A percentile compares a stretch with the other conserved stretches of the same genome.
These are phyloP conservation scores for Flaveria robusta DNA, from an alignment of 129 eudicot species.

Conservation along the genomic window DNA sequence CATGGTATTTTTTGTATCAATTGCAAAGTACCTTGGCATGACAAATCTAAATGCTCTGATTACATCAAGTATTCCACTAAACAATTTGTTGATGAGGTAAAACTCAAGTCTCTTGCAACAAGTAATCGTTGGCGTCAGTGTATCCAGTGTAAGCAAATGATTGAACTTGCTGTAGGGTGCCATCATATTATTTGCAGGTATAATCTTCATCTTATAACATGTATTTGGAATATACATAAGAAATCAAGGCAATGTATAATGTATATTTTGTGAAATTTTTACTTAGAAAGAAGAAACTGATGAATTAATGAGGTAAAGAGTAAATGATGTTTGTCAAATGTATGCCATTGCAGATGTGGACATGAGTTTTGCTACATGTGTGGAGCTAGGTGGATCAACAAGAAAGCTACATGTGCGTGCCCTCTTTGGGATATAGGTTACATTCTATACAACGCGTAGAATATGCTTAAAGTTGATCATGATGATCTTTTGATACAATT, in stretches of 20 bases:
- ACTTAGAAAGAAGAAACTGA: no score
- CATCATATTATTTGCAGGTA: constrained; percentile 59
- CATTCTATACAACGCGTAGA: constrained; percentile 23
- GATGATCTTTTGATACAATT: constrained; percentile 4
- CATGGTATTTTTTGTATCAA: constrained; percentile 47
- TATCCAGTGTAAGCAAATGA: constrained; percentile 41
- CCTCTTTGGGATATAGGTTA: constrained; percentile 56
- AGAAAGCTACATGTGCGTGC: constrained; percentile 61
- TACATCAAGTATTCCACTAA: constrained; percentile 12
- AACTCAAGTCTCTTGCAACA: constrained; percentile 46
- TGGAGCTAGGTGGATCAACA: constrained; percentile 71
- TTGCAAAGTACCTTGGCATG: constrained; percentile 71
- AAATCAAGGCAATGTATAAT: no score
- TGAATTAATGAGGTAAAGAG: not conserved
- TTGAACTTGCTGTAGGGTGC: constrained; percentile 53
- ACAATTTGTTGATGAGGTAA: constrained; percentile 13
- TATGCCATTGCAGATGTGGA: constrained; percentile 57
- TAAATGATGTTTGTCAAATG: not conserved
- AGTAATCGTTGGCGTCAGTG: constrained; percentile 49
- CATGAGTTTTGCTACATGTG: constrained; percentile 71
- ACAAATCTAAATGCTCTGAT: constrained; percentile 36
- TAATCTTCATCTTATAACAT: not conserved
- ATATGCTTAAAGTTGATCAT: not conserved
- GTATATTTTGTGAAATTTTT: no score
- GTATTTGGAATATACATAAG: no score